These are phyloP conservation scores for Schwanniomyces vanrijiae DNA, from an alignment of 805 yeast genomes.

Conservation along the genomic window DNA sequence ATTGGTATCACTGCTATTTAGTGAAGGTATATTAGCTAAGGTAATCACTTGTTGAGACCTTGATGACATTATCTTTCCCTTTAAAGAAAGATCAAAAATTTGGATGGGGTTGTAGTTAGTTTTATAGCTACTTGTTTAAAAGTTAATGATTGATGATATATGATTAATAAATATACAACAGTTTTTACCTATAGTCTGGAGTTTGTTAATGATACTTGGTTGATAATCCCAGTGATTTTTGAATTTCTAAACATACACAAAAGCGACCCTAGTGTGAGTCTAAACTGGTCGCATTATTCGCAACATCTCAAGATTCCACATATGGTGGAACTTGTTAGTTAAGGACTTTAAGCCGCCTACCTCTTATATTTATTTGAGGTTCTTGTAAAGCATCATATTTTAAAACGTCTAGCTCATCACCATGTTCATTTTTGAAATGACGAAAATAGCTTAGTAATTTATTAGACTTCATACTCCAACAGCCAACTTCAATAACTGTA, in stretches of 20 bases:
- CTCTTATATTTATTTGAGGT: conserved; percentile 5
- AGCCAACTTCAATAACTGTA: conserved; percentile 24
- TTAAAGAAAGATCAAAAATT: conserved; percentile 3
- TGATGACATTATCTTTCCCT: conserved; percentile 17
- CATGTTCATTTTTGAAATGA: conserved; percentile 26
- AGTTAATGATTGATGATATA: background rate
- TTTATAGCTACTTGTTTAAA: no score
- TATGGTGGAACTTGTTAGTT: conserved; percentile 26
- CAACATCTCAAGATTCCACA: no score
- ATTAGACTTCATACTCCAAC: conserved; percentile 28
- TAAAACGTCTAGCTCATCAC: background rate
- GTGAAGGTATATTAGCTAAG: conserved; percentile 24
- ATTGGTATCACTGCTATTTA: conserved; percentile 14
- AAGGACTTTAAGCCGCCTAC: conserved; percentile 8
- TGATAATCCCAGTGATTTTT: background rate
- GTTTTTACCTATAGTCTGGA: background rate
- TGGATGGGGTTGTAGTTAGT: background rate
- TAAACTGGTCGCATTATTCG: background rate
- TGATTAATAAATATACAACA: background rate
- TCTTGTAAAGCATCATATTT: conserved; percentile 2
- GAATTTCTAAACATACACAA: background rate
- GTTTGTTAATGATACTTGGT: background rate
- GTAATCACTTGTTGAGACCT: conserved; percentile 25
- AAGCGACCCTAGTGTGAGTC: background rate
- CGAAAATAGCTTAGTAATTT: conserved; percentile 28